Percentiles rank a stretch among this genome's conserved stretches.
phyloP scores from a whole-genome alignment of 202 grass and related monocot species.

The Setaria viridis region DNA sequence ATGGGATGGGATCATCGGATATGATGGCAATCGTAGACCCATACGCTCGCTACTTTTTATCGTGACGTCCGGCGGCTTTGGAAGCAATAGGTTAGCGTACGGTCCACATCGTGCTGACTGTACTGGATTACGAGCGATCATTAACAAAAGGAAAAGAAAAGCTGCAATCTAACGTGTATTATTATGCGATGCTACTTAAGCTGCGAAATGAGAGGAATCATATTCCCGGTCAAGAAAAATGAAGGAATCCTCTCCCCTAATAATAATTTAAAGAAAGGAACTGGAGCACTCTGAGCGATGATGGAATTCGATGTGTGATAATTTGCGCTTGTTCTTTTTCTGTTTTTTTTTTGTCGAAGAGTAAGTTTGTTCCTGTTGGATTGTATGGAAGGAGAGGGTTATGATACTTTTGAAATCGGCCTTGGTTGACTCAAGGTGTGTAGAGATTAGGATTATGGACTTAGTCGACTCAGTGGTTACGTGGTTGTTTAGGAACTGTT shows the following conservation, averaged over 20 bases:
- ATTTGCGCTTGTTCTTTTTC: too few relatives aligned
- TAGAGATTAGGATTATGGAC: not conserved
- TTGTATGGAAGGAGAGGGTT: not conserved
- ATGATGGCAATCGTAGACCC: not conserved
- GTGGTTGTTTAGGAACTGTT: not conserved
- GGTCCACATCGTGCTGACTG: constrained; percentile 25
- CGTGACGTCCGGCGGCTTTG: constrained; percentile 33
- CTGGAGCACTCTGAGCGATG: too few relatives aligned
- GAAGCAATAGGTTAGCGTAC: constrained; percentile 21
- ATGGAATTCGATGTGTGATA: too few relatives aligned
- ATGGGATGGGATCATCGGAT: not conserved
- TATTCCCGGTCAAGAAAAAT: not conserved
- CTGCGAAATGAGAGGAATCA: not conserved
- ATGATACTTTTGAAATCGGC: not conserved
- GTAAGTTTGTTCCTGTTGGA: not conserved
- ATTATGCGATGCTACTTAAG: not conserved
- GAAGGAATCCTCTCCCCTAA: too few relatives aligned
- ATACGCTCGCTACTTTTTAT: not conserved
- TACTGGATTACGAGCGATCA: not conserved
- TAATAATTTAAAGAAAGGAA: too few relatives aligned
- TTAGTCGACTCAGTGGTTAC: not conserved
- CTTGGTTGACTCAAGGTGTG: not conserved
- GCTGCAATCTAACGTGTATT: not conserved
- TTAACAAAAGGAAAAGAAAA: not conserved
- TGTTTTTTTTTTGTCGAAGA: too few relatives aligned